Base-by-base conservation (phyloP, 2,329 filamentous ascomycete species). In the Domatiomyces catenatus region DNA sequence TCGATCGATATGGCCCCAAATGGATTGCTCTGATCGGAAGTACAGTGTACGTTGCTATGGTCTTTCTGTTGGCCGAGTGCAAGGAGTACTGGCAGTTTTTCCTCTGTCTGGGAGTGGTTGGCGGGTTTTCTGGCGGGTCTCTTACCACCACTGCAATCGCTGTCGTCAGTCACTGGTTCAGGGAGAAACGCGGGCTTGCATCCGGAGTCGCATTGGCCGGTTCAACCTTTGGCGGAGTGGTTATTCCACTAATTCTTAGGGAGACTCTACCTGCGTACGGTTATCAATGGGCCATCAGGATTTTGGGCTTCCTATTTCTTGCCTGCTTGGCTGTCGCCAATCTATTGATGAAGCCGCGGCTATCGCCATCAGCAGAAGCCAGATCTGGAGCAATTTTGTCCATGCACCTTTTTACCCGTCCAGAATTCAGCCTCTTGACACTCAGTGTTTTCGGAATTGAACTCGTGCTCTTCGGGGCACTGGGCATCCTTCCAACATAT, bases 81-180 rank as follows among this genome's bases (percentile, higher is more conserved):
- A 61, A 58, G 4, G 48, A 59, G 19, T 75, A 75, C 58, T 73
- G 69, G 71, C 71, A 75, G 6, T 74, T 75, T 42, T 55, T 74
- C 59, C 60, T 70, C 52, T 64, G 62, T 58, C 58, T 67, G 0
- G 60, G 63, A 0, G 43, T 69, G 2, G 55, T 69, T 1, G 63
- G 66, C 1, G 68, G 68, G 0, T 49, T 63, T 2, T 60, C 64
- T 1, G 62, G 63, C 1, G 66, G 67, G 0, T 55, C 67, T 3
- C 49, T 69, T 5, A 64, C 66, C 0, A 70, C 67, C 0, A 64
- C 67, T 2, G 58, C 62, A 1, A 61, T 69, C 28, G 62, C 66
- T 0, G 66, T 64, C 5, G 58, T 70, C 0, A 65, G 63, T 48
- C 67, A 70, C 49, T 69, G 66, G 66, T 70, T 70, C 51, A 60